Conservation (phyloP, 345 rosid species). For the Bruguiera sexangula region DNA sequence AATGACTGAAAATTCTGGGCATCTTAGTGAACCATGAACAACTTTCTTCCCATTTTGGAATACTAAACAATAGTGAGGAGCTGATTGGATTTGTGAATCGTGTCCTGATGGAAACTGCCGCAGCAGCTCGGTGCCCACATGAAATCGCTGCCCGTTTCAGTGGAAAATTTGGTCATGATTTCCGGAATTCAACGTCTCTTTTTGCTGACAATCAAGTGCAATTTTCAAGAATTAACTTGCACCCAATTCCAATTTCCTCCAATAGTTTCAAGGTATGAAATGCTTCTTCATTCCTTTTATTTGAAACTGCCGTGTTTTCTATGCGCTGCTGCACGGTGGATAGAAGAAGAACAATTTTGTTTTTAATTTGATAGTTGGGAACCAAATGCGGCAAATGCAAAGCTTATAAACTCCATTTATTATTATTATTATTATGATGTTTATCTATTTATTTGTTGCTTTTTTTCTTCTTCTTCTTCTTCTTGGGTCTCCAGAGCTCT, state of each 20-base stretch:
- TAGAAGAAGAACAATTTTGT: too few species aligned
- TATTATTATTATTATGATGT: too few species aligned
- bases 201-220: constrained; percentile 28
- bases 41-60: too few species aligned
- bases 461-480: background rate
- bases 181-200: constrained; percentile 30
- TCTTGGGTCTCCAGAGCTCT: too few species aligned
- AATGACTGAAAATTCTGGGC: too few species aligned
- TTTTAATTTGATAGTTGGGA: too few species aligned
- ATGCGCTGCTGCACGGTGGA: too few species aligned
- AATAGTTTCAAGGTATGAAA: constrained; percentile 42
- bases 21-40: too few species aligned
- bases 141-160: constrained; percentile 38
- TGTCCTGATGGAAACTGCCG: constrained; percentile 50
- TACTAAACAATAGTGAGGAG: too few species aligned
- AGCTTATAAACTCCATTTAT: too few species aligned
- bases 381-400: too few species aligned
- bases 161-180: constrained; percentile 29
- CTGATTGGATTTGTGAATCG: constrained; percentile 20
- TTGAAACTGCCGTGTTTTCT: background rate
- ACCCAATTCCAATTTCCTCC: constrained; percentile 25
- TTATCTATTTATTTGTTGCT: background rate
- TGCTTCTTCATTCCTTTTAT: background rate
- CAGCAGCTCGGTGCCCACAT: constrained; percentile 40
- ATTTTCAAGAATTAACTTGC: constrained; percentile 31